phyloP scores from a whole-genome alignment of 331 rosid genomes.

The Dryas integrifolia region DNA sequence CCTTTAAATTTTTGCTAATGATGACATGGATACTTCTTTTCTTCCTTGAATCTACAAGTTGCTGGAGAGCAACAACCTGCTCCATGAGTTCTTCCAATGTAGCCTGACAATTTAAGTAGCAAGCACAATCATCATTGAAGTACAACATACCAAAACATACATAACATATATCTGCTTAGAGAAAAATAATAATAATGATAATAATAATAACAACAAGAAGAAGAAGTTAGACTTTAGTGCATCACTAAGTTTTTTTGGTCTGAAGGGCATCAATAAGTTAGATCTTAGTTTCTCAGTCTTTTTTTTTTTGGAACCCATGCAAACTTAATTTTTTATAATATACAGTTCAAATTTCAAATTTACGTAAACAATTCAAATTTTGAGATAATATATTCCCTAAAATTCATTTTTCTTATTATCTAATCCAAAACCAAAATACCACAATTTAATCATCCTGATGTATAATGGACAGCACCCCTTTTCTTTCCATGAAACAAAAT shows the following conservation, averaged over 20 bases:
- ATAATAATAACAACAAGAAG: neutral
- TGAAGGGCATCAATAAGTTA: neutral
- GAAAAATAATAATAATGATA: neutral
- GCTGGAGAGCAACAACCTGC: conserved; percentile 55
- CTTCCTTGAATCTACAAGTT: conserved; percentile 61
- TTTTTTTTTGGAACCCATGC: neutral
- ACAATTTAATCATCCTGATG: neutral
- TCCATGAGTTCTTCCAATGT: conserved; percentile 67
- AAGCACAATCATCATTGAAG: conserved; percentile 7
- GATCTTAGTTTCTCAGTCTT: neutral
- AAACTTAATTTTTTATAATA: neutral
- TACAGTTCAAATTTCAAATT: neutral
- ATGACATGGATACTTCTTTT: conserved; percentile 38
- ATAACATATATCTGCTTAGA: neutral
- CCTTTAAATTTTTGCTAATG: conserved; percentile 60
- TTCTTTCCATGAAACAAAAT: neutral
- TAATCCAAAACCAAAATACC: neutral
- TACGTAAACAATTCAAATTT: neutral
- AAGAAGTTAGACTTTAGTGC: neutral
- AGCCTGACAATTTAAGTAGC: conserved; percentile 40
- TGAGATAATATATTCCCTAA: neutral
- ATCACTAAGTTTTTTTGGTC: neutral
- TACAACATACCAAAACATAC: neutral
- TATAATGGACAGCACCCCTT: neutral
- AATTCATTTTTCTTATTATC: too few species aligned